These are phyloP conservation scores for Arbutus unedo DNA, from an alignment of 148 eudicot species.

Conservation along the genomic window DNA sequence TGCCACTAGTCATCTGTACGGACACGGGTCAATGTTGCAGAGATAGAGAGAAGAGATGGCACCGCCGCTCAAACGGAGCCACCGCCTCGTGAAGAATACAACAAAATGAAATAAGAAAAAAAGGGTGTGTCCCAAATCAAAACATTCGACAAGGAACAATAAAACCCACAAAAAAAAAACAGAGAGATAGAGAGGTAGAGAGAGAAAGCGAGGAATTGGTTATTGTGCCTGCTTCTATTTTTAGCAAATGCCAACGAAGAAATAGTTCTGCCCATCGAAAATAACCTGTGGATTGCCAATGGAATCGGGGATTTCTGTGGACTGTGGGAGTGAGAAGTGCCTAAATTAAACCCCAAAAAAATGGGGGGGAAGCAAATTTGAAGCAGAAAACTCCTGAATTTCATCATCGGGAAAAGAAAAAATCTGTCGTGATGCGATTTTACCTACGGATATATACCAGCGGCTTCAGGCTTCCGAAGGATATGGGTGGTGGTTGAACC, in stretches of 20 bases:
- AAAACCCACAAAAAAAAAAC: background rate
- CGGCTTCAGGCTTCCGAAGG: background rate
- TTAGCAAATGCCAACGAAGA: background rate
- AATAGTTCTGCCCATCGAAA: background rate
- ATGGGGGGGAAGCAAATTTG: background rate
- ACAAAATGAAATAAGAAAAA: background rate
- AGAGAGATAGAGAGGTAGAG: background rate
- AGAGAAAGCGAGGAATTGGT: background rate
- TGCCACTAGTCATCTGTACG: constrained; percentile 23
- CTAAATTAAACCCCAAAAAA: background rate
- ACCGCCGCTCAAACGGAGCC: constrained; percentile 40
- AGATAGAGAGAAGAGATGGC: constrained; percentile 32
- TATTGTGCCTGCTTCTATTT: background rate
- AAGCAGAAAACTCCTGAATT: background rate
- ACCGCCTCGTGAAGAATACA: constrained; percentile 21
- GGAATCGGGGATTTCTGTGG: background rate
- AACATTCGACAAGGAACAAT: background rate
- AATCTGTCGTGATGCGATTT: too few relatives aligned
- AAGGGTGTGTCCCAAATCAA: background rate
- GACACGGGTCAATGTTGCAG: background rate
- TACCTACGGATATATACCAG: too few relatives aligned
- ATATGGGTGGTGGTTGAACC: background rate
- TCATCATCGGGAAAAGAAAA: background rate
- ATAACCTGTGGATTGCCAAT: background rate
- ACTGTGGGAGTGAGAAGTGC: background rate